These are phyloP conservation scores for Arbutus unedo DNA, from an alignment of 148 eudicot species.

Conservation along the genomic window DNA sequence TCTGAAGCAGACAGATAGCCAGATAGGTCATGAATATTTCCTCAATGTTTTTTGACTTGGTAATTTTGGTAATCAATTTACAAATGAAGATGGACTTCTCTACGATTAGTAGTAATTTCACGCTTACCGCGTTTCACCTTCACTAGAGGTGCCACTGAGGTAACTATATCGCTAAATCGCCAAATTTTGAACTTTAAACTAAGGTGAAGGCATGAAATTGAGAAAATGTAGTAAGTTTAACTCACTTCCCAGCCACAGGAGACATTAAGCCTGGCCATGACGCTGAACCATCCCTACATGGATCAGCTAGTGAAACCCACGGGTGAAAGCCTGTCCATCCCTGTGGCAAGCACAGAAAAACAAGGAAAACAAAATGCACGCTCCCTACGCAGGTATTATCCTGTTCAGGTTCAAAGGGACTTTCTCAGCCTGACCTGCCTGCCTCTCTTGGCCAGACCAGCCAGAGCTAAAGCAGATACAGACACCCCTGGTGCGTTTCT, in stretches of 20 bases:
- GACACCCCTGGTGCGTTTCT: slow-evolving; percentile 99
- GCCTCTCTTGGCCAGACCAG: slow-evolving; percentile 21
- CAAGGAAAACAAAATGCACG: slow-evolving; percentile 58
- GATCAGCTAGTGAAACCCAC: slow-evolving; percentile 16
- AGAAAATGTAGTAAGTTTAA: background rate
- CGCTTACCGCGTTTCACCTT: too few species aligned
- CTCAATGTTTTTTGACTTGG: too few species aligned
- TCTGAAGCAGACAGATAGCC: too few species aligned
- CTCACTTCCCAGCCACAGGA: slow-evolving; percentile 8
- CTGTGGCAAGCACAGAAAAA: slow-evolving; percentile 54
- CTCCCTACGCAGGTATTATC: slow-evolving; percentile 99
- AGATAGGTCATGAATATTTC: too few species aligned
- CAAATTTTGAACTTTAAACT: background rate
- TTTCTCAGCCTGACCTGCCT: slow-evolving; percentile 84
- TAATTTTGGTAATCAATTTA: background rate
- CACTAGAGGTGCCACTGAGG: background rate
- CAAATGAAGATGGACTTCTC: background rate
- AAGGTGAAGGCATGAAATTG: background rate
- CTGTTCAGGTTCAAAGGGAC: slow-evolving; percentile 99
- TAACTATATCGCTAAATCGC: background rate
- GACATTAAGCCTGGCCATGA: slow-evolving; percentile 2
- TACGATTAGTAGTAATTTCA: background rate
- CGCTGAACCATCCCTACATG: slow-evolving; percentile 10
- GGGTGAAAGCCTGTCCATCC: slow-evolving; percentile 27
- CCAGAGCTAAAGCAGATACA: slow-evolving; percentile 53